Evolutionary conservation across 2,329 filamentous ascomycete genomes (phyloP).

Genomic region (Aspergillaceae sp.): DNA sequence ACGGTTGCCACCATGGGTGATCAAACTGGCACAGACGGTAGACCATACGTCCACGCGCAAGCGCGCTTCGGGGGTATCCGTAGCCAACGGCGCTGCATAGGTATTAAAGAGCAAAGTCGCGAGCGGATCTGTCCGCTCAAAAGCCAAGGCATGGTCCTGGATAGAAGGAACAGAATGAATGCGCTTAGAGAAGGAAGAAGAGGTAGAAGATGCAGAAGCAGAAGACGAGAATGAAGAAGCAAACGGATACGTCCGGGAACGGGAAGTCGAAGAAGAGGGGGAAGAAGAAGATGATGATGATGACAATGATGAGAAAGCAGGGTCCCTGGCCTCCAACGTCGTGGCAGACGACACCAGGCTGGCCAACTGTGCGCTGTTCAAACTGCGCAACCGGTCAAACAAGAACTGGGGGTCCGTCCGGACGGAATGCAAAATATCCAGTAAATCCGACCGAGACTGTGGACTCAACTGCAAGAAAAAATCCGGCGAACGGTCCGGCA

Average conservation of each 20-base stretch:
- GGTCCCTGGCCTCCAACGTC: constrained; percentile 71
- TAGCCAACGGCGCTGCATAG: constrained; percentile 77
- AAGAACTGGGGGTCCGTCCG: constrained; percentile 83
- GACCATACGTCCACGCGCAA: constrained; percentile 82
- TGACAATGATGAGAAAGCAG: constrained; percentile 40
- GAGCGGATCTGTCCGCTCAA: constrained; percentile 79
- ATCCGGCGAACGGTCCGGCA: constrained; percentile 24
- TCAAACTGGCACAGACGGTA: constrained; percentile 71
- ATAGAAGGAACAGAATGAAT: constrained; percentile 46
- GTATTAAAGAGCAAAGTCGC: constrained; percentile 79
- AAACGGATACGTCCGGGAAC: constrained; percentile 35
- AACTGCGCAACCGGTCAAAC: constrained; percentile 66
- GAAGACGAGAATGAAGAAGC: not conserved
- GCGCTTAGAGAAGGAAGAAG: constrained; percentile 42
- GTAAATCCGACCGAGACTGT: constrained; percentile 63
- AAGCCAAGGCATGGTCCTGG: constrained; percentile 76
- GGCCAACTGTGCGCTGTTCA: constrained; percentile 68
- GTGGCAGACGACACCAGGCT: constrained; percentile 71
- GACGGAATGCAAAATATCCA: constrained; percentile 72
- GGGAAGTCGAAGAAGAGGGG: constrained; percentile 48
- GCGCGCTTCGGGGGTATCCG: constrained; percentile 71
- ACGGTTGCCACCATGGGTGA: constrained; percentile 65
- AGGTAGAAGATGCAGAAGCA: constrained; percentile 16
- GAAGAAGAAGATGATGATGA: no score
- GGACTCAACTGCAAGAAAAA: constrained; percentile 60